phyloP scores from a whole-genome alignment of 2,329 filamentous ascomycete genomes.

The Penicillium sp. region DNA sequence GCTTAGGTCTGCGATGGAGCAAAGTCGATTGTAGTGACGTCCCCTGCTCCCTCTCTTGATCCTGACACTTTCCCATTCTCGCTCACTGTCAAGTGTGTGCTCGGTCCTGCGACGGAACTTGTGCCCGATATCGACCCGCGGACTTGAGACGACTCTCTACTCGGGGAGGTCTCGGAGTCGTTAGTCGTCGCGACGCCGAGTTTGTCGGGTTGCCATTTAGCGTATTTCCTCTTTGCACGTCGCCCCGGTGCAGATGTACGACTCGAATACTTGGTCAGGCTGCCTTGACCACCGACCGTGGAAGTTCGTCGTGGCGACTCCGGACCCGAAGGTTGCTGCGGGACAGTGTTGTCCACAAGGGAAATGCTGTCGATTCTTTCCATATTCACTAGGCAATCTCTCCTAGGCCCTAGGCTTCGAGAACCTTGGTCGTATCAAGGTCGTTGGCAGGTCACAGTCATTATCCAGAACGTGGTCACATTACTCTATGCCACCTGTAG shows the following conservation, averaged over 20 bases:
- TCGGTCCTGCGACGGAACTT: constrained; percentile 11
- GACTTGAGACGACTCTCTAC: constrained; percentile 18
- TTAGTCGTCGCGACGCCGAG: constrained; percentile 43
- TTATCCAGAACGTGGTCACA: constrained; percentile 5
- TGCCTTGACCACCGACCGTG: constrained; percentile 19
- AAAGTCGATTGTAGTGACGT: constrained; percentile 17
- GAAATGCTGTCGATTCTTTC: constrained; percentile 26
- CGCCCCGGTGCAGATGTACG: constrained; percentile 37
- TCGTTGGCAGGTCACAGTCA: constrained; percentile 3
- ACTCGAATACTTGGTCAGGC: constrained; percentile 29
- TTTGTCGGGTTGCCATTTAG: constrained; percentile 52
- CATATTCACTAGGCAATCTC: constrained; percentile 21
- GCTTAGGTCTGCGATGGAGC: constrained; percentile 9
- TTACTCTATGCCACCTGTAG: constrained; percentile 4
- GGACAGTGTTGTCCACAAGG: constrained; percentile 40
- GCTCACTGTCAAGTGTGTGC: neutral
- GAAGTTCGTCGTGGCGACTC: constrained; percentile 18
- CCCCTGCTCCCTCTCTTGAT: constrained; percentile 4
- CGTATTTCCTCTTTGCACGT: constrained; percentile 42
- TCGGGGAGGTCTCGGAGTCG: constrained; percentile 14
- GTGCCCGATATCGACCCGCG: constrained; percentile 17
- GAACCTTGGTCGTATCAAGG: neutral
- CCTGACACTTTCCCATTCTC: constrained; percentile 4
- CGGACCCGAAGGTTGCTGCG: constrained; percentile 24
- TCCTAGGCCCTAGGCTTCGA: neutral